Percentiles rank a stretch among this genome's conserved stretches.
phyloP scores from a whole-genome alignment of 306 rosid genomes.

The Cucurbita argyrosperma region DNA sequence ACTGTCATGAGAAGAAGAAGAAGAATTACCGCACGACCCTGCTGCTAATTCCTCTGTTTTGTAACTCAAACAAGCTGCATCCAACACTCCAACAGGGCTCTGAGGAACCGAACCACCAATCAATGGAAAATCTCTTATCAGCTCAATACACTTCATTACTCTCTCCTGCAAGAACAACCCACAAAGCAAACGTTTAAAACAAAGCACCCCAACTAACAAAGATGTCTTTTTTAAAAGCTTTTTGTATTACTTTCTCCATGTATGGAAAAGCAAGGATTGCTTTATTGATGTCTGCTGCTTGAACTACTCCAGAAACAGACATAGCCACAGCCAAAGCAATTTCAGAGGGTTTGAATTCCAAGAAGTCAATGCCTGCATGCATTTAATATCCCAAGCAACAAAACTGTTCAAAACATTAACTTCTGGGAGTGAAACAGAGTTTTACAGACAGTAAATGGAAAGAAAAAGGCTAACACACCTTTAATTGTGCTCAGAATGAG shows the following conservation, averaged over 20 bases:
- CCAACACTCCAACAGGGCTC: slow-evolving; percentile 59
- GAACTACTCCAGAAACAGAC: slow-evolving; percentile 26
- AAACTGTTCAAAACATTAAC: slow-evolving; percentile 25
- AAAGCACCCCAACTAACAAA: not conserved
- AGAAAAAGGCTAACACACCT: slow-evolving; percentile 24
- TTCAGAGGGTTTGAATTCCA: slow-evolving; percentile 79
- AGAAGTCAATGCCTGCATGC: slow-evolving; percentile 60
- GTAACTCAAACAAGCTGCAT: slow-evolving; percentile 42
- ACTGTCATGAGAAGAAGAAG: slow-evolving; percentile 12
- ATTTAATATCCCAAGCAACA: slow-evolving; percentile 23
- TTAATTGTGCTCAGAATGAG: slow-evolving; percentile 29
- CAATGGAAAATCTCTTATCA: slow-evolving; percentile 34
- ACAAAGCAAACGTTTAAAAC: slow-evolving; percentile 1
- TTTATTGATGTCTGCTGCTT: slow-evolving; percentile 25
- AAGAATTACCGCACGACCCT: slow-evolving; percentile 35
- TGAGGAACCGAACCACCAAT: slow-evolving; percentile 34
- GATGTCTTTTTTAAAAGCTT: not conserved
- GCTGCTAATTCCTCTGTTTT: slow-evolving; percentile 38
- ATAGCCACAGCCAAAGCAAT: slow-evolving; percentile 73
- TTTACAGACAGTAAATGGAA: slow-evolving; percentile 1
- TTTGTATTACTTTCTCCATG: slow-evolving; percentile 39
- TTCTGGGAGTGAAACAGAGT: slow-evolving; percentile 2
- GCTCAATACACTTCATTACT: slow-evolving; percentile 51
- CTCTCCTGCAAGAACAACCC: slow-evolving; percentile 44
- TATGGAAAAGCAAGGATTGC: slow-evolving; percentile 30